Evolutionary conservation across 1,139 yeast genomes (phyloP).

Genomic region (Taphrina betulina): DNA sequence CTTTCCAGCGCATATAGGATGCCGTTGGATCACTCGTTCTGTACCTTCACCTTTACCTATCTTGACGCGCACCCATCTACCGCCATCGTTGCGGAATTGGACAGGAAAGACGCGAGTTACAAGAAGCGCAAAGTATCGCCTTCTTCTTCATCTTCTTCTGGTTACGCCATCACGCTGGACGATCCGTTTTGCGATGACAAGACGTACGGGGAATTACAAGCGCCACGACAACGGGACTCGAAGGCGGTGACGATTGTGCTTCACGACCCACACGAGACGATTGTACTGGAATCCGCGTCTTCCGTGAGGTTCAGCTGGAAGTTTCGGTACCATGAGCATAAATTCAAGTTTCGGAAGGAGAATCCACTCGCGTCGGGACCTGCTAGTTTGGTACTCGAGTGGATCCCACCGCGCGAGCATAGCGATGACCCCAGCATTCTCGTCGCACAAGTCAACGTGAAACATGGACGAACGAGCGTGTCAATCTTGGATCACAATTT

Average conservation of each 20-base stretch:
- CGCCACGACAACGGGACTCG: neutral
- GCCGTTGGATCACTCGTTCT: neutral
- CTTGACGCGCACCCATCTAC: neutral
- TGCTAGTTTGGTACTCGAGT: neutral
- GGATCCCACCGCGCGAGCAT: neutral
- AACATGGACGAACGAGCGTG: neutral
- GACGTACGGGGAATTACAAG: neutral
- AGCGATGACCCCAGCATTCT: neutral
- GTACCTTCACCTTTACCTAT: neutral
- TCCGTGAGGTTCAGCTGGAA: neutral
- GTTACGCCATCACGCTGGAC: neutral
- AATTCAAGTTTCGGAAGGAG: neutral
- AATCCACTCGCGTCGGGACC: neutral
- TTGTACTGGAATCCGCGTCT: neutral
- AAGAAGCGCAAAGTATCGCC: neutral
- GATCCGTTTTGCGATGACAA: neutral
- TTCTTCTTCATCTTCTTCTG: neutral
- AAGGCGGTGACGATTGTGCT: neutral
- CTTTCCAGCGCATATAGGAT: neutral
- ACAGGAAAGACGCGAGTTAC: neutral
- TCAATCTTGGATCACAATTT: neutral
- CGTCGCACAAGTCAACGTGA: neutral
- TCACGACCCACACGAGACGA: neutral
- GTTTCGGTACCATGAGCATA: neutral
- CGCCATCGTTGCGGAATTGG: neutral